phyloP scores from a whole-genome alignment of 1,139 yeast genomes.

The Candida labiduridarum region DNA sequence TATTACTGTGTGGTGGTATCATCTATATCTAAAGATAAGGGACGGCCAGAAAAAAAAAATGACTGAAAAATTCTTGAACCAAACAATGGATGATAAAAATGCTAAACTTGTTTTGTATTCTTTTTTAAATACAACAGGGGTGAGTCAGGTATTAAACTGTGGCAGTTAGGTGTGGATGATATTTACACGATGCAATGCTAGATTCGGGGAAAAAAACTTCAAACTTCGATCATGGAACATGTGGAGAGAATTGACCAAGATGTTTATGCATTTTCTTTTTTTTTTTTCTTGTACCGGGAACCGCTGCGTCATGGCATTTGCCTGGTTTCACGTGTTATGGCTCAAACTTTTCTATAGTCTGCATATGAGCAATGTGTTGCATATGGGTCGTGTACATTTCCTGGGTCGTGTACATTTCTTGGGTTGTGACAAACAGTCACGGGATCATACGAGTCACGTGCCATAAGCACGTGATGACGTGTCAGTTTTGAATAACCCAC shows the following conservation, averaged over 20 bases:
- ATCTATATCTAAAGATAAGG: not conserved
- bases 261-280: not conserved
- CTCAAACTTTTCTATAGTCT: not conserved
- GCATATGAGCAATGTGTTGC: too few relatives aligned
- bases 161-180: not conserved
- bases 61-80: not conserved
- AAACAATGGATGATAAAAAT: not conserved
- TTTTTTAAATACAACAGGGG: not conserved
- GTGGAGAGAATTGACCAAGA: not conserved
- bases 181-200: not conserved
- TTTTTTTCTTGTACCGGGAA: not conserved
- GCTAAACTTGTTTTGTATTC: not conserved
- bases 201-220: not conserved
- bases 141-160: not conserved
- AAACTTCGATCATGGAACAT: not conserved
- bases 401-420: too few relatives aligned
- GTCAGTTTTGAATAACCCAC: too few relatives aligned
- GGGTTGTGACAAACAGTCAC: too few relatives aligned
- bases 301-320: too few relatives aligned
- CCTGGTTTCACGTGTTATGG: not conserved
- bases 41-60: not conserved
- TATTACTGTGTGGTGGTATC: slow-evolving; percentile 6
- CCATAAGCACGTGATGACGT: too few relatives aligned
- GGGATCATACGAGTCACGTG: too few relatives aligned
- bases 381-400: too few relatives aligned